These are phyloP conservation scores for Malbranchea zuffiana DNA, from an alignment of 2,329 filamentous ascomycete genomes.

Conservation along the genomic window DNA sequence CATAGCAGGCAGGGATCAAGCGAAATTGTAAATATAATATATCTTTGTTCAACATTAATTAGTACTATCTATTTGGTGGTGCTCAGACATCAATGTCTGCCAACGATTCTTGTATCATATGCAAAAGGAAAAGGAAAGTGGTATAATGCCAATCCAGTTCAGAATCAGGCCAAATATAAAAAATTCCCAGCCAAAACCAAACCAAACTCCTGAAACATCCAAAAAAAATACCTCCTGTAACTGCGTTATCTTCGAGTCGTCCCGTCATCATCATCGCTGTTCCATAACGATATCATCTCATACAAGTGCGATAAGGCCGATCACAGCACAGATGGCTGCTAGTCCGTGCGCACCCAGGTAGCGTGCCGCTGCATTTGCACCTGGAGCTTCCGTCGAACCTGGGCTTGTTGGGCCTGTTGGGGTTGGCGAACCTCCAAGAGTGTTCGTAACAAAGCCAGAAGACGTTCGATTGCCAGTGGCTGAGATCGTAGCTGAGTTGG, in stretches of 20 bases:
- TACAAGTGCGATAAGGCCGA: constrained; percentile 1
- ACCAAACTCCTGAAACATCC: background rate
- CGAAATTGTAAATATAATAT: no score
- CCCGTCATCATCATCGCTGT: background rate
- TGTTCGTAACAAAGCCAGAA: no score
- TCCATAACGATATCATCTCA: no score
- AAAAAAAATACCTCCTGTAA: background rate
- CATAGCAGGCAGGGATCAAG: no score
- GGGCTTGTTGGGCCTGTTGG: background rate
- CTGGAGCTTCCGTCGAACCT: constrained; percentile 3
- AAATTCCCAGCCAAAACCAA: background rate
- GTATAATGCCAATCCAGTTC: no score
- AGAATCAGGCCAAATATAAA: no score
- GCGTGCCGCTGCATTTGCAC: constrained; percentile 2
- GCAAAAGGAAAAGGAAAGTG: no score
- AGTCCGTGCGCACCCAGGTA: background rate
- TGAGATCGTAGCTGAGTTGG: constrained; percentile 10
- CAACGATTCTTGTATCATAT: no score
- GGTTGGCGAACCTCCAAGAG: background rate
- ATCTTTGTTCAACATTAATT: no score
- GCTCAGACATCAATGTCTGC: no score
- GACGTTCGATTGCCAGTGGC: constrained; percentile 5
- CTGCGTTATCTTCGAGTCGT: background rate
- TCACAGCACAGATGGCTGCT: constrained; percentile 2
- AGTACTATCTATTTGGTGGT: no score